Evolutionary conservation across 495 filamentous ascomycete genomes (phyloP), one percentile per base, ranked within the genome.

Genomic region (Lentithecium fluviatile): DNA sequence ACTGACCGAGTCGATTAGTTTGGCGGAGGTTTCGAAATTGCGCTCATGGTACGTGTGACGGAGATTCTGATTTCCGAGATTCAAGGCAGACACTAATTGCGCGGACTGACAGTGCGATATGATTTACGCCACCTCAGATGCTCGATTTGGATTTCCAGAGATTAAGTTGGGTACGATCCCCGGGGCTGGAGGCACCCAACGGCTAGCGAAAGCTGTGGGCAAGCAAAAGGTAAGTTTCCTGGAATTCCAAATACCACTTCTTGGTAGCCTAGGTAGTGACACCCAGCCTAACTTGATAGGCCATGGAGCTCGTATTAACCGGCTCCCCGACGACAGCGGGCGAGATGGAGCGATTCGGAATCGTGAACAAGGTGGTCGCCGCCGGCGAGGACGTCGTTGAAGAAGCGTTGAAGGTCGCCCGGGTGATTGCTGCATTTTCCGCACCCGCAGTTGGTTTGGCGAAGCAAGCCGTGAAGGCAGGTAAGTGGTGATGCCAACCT

Each of bases 91-190:
- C 8, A 21, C 45, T 21, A 17, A 49, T 49, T 12, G 21, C 11
- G 21, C 17, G 21, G 13, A 8, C 11, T 36, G 20, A 12, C 58
- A 66, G 73, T 76, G 74, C 43, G 77, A 79, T 64, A 71, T 79
- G 34, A 76, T 79, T 17, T 74, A 67, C 43, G 66, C 73, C 5
- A 50, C 73, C 2, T 47, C 67, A 4, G 56, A 69, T 47, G 69
- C 75, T 21, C 60, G 32, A 36, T 78, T 78, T 58, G 75, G 75
- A 13, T 68, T 77, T 1, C 77, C 77, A 0, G 77, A 79, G 56
- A 66, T 79, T 51, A 75, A 69, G 29, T 73, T 78, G 46, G 75
- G 76, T 17, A 70, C 69, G 0, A 75, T 79, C 38, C 77, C 77
- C 0, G 77, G 77, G 4, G 73, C 72, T 0, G 77, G 76, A 15